Percentiles rank a stretch among this genome's conserved stretches.
phyloP scores from a whole-genome alignment of 1,284 basidiomycete genomes.

The Takashimella koratensis region DNA sequence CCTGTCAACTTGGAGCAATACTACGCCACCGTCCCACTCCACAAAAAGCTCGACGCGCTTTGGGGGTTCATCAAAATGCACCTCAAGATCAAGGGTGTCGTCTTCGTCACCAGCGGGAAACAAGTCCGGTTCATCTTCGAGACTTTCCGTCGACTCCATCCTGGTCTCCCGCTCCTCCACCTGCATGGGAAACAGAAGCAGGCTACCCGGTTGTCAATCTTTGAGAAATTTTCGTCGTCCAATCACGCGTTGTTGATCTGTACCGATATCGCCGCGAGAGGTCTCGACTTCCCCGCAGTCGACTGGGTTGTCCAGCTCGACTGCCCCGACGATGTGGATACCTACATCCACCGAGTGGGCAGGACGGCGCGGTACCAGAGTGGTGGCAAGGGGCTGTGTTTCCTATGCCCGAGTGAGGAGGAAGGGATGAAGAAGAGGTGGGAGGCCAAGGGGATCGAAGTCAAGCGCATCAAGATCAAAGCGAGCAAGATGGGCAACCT shows the following conservation, averaged over 20 bases:
- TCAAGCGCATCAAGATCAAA: conserved; percentile 84
- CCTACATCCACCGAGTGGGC: conserved; percentile 96
- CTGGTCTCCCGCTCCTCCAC: conserved; percentile 83
- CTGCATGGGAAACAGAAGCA: conserved; percentile 98
- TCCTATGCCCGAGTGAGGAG: conserved; percentile 87
- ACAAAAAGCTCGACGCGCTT: conserved; percentile 84
- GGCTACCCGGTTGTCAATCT: conserved; percentile 75
- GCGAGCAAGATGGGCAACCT: conserved; percentile 80
- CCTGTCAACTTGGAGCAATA: conserved; percentile 80
- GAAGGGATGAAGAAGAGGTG: conserved; percentile 76
- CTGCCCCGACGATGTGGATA: conserved; percentile 95
- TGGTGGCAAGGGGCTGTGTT: conserved; percentile 78
- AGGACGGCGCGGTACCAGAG: conserved; percentile 91
- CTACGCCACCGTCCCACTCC: conserved; percentile 78
- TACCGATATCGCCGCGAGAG: conserved; percentile 96
- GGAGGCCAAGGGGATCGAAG: conserved; percentile 67
- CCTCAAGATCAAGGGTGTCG: conserved; percentile 83
- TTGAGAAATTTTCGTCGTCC: conserved; percentile 72
- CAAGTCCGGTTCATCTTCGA: conserved; percentile 92
- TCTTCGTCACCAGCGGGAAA: conserved; percentile 93
- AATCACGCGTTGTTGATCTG: conserved; percentile 81
- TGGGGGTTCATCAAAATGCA: conserved; percentile 96
- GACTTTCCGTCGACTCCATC: conserved; percentile 91
- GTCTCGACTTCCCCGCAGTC: conserved; percentile 92
- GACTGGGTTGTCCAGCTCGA: conserved; percentile 99